Conservation (phyloP, 257 asterid genomes). For the Oldenlandia corymbosa region DNA sequence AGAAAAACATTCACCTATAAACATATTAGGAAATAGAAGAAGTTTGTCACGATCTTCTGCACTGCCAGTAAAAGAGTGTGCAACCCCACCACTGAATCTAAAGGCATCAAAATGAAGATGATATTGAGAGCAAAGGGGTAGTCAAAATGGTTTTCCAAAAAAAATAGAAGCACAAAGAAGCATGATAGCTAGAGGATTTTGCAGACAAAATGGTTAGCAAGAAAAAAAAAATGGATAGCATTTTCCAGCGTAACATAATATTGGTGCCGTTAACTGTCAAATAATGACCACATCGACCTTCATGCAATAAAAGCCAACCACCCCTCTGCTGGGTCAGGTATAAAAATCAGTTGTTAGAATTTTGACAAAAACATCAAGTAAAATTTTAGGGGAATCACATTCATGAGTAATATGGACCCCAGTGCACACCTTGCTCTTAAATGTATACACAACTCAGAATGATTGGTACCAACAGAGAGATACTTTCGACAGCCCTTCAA, state of each 20-base stretch:
- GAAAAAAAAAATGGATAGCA: not conserved
- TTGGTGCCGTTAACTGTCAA: not conserved
- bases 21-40: slow-evolving; percentile 60
- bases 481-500: not conserved
- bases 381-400: not conserved
- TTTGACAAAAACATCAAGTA: too few relatives aligned
- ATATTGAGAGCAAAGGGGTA: slow-evolving; percentile 1
- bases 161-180: not conserved
- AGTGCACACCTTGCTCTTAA: not conserved
- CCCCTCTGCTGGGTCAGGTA: too few relatives aligned
- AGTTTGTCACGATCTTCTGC: slow-evolving; percentile 79
- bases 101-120: slow-evolving; percentile 11
- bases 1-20: slow-evolving; percentile 49
- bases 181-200: not conserved
- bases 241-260: not conserved
- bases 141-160: not conserved
- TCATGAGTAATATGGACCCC: not conserved
- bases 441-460: not conserved
- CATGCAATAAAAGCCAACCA: too few relatives aligned
- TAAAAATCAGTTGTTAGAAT: too few relatives aligned
- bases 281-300: not conserved
- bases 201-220: not conserved
- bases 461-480: not conserved
- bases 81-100: slow-evolving; percentile 83
- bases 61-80: slow-evolving; percentile 90